Evolutionary conservation across 768 basidiomycete species (phyloP).

Genomic region (Lactarius quietus): DNA sequence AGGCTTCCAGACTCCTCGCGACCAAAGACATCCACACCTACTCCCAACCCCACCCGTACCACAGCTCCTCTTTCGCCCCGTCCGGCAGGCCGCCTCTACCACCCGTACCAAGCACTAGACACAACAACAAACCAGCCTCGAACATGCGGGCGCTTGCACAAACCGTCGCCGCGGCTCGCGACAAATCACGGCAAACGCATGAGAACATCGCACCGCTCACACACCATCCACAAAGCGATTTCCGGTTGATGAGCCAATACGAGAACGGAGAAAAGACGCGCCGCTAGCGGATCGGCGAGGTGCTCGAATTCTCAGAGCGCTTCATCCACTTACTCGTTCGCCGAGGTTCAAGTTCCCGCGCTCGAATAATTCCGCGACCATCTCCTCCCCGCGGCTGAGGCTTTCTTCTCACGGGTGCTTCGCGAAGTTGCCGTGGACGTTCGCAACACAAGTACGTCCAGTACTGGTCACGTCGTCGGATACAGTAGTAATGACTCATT

Average conservation of each 20-base stretch:
- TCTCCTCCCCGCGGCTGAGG: slow-evolving; percentile 8
- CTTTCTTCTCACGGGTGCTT: background rate
- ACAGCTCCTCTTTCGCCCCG: background rate
- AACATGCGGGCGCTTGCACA: no score
- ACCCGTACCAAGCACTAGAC: background rate
- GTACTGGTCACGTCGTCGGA: background rate
- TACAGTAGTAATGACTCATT: background rate
- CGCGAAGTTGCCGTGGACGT: no score
- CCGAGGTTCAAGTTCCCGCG: slow-evolving; percentile 10
- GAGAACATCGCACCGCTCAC: slow-evolving; percentile 2
- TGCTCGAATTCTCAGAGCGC: slow-evolving; percentile 11
- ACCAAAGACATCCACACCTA: no score
- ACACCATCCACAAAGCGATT: background rate
- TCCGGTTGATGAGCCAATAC: slow-evolving; percentile 15
- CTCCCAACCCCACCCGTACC: background rate
- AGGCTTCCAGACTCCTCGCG: no score
- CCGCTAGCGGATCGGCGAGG: background rate
- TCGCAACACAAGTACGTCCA: background rate
- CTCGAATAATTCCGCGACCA: slow-evolving; percentile 12
- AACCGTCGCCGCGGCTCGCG: no score
- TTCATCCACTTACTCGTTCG: slow-evolving; percentile 13
- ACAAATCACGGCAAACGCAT: background rate
- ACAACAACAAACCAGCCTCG: no score
- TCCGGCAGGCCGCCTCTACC: background rate
- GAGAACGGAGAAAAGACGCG: background rate